Conservation (phyloP, 306 rosid species). For the Cucurbita pepo region DNA sequence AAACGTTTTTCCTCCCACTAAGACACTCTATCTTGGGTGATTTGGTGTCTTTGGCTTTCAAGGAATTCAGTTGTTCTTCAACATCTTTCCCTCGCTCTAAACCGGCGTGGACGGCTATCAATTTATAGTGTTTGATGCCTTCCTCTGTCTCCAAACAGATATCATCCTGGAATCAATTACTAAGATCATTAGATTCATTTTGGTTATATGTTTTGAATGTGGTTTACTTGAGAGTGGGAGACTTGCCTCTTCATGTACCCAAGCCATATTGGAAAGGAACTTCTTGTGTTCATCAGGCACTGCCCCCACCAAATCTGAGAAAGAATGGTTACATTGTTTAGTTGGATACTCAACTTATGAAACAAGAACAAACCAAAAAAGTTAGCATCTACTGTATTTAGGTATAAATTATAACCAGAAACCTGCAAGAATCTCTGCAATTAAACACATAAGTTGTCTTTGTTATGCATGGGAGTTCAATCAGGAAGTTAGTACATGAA, state of each 20-base stretch:
- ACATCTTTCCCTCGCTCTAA: conserved; percentile 51
- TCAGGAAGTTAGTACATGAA: neutral
- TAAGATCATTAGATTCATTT: neutral
- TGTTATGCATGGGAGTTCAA: neutral
- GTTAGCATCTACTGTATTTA: neutral
- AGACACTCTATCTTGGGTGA: conserved; percentile 48
- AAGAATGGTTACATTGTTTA: neutral
- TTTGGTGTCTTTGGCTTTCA: conserved; percentile 57
- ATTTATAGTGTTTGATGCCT: conserved; percentile 43
- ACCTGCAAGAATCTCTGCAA: neutral
- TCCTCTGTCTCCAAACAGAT: conserved; percentile 45
- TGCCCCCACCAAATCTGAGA: conserved; percentile 71
- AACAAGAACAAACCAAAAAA: neutral
- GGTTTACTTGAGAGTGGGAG: neutral
- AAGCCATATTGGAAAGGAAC: conserved; percentile 67
- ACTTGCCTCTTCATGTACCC: conserved; percentile 91
- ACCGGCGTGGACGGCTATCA: conserved; percentile 94
- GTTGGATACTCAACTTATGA: neutral
- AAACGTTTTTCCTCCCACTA: conserved; percentile 57
- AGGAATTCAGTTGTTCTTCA: conserved; percentile 43
- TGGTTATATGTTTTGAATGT: neutral
- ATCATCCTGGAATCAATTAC: conserved; percentile 38
- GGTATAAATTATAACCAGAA: neutral
- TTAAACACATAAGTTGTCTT: neutral
- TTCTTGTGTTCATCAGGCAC: conserved; percentile 89